Evolutionary conservation across 192 early-diverging fungal genomes (phyloP), one percentile per base, ranked within the genome.

Genomic region (Chytriomyces confervae): DNA sequence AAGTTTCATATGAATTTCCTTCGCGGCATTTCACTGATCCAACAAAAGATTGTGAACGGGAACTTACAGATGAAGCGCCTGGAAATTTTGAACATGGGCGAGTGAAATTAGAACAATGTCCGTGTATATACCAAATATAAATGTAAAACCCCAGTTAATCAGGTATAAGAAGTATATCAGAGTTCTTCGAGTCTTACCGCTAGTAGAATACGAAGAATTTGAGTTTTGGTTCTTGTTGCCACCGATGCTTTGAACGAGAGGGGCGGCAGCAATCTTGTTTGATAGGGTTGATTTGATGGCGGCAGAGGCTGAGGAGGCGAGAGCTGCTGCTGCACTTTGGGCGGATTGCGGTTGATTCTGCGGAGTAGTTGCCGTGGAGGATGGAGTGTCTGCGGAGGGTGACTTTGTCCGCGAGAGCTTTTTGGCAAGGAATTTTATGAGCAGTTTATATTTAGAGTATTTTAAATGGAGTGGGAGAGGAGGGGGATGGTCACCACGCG

Each of bases 261-360:
- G 76, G 49, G 84, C 84, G 11, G 79, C 85, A n/a, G 85, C 81
- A 20, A 86, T 81, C 77, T 84, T 86, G 69, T 86, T 86, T 45
- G 77, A 64, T 6, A 83, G 47, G 9, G 84, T 77, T 9, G 82
- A 49, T 63, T 79, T 85, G 18, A 73, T 8, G 61, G 65, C 61
- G 43, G 70, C 29, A n/a, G 77, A 23, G 16, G 67, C 47, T 45
- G 75, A n/a, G 23, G 77, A 20, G 49, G 45, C 66, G 75, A 60
- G 78, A 60, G 72, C 48, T 27, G 74, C 77, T 43, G 81, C 29
- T 36, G 36, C 36, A 36, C 36, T 36, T 36, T 36, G 36, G 57
- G 50, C 68, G 2, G 72, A 67, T 16, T 13, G 11, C 36, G 63
- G 36, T 27, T 29, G 24, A 11, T 13, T 20, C 16, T 13, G 63